Evolutionary conservation across 2,329 filamentous ascomycete species (phyloP).

Genomic region (Akanthomyces uredinophilus): DNA sequence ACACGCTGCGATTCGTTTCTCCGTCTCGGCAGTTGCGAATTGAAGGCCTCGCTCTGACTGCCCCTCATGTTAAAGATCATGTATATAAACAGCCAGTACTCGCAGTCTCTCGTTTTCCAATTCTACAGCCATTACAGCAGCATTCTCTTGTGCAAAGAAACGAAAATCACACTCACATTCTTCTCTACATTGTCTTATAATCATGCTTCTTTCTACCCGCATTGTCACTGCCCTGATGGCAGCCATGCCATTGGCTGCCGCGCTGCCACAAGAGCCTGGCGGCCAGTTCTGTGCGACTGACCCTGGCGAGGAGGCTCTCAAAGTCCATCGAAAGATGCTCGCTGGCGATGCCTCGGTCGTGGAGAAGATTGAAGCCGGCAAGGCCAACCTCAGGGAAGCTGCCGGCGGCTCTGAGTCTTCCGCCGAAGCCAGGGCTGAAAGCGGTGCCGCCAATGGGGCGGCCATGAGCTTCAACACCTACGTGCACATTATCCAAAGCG

Average conservation of each 20-base stretch:
- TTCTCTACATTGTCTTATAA: background rate
- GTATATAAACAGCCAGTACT: background rate
- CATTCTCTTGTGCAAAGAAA: background rate
- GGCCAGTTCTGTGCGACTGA: background rate
- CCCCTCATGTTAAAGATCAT: background rate
- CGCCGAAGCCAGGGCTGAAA: background rate
- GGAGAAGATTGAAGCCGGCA: background rate
- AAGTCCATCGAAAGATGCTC: background rate
- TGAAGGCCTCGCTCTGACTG: too few relatives aligned
- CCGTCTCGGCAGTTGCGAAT: background rate
- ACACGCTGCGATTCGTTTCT: background rate
- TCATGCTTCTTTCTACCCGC: background rate
- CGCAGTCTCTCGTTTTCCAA: background rate
- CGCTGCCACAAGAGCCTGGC: background rate
- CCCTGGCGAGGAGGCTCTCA: background rate
- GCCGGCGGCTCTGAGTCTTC: background rate
- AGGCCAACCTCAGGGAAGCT: background rate
- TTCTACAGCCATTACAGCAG: background rate
- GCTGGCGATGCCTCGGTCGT: background rate
- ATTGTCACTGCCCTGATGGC: background rate
- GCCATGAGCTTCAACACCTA: slow-evolving; percentile 2
- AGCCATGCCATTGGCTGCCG: background rate
- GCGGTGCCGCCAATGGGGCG: background rate
- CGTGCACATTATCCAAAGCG: slow-evolving; percentile 2
- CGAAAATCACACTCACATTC: background rate